These are phyloP conservation scores for Penicillium nucicola DNA, from an alignment of 495 filamentous ascomycete genomes.

Conservation along the genomic window DNA sequence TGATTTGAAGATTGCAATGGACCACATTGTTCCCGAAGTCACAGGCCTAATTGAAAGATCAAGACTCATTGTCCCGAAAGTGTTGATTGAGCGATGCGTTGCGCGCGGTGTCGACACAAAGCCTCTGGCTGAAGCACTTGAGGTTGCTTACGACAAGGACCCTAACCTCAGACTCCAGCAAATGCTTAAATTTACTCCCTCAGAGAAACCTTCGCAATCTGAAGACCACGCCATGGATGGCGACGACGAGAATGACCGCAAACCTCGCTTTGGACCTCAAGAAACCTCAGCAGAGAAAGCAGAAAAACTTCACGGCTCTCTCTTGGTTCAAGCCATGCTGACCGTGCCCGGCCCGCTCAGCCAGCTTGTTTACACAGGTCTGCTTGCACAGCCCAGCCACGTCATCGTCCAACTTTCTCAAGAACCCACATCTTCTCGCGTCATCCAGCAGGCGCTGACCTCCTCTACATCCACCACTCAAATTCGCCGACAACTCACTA, in stretches of 20 bases:
- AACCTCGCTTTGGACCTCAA: constrained; percentile 17
- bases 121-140: constrained; percentile 57
- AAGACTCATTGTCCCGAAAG: constrained; percentile 72
- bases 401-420: constrained; percentile 48
- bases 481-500: constrained; percentile 60
- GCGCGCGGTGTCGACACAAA: constrained; percentile 61
- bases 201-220: constrained; percentile 14
- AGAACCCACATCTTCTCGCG: constrained; percentile 61
- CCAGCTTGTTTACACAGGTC: constrained; percentile 53
- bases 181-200: constrained; percentile 51
- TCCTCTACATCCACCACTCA: constrained; percentile 52
- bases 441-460: constrained; percentile 68
- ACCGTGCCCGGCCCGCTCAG: constrained; percentile 53
- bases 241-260: constrained; percentile 28
- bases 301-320: constrained; percentile 59
- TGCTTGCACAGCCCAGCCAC: constrained; percentile 43
- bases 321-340: constrained; percentile 66
- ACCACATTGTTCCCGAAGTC: constrained; percentile 66
- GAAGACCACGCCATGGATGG: constrained; percentile 29
- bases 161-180: constrained; percentile 51
- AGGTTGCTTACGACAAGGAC: constrained; percentile 54
- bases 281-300: constrained; percentile 12
- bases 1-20: constrained; percentile 67
- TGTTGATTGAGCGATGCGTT: constrained; percentile 76
- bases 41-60: constrained; percentile 65